A percentile compares a stretch with the other conserved stretches of the same genome.
Evolutionary conservation across 1,284 basidiomycete genomes (phyloP).

Genomic region (Pholiota adiposa): DNA sequence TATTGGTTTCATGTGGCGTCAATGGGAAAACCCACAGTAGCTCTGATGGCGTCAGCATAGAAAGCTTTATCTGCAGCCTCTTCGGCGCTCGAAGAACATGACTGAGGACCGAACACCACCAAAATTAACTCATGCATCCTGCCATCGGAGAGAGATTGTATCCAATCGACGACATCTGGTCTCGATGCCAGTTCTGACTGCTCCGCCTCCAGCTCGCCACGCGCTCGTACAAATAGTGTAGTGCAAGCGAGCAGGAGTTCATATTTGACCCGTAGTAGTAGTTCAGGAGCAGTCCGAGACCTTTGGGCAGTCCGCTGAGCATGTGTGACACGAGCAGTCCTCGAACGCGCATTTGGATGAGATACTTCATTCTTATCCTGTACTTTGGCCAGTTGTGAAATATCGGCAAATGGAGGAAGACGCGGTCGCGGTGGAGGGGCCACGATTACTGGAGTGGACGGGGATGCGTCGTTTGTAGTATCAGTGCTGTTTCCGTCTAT

Average conservation of each 20-base stretch:
- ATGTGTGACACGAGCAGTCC: not conserved
- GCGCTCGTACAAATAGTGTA: not conserved
- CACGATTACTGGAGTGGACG: not conserved
- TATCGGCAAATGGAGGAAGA: constrained; percentile 3
- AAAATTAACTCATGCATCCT: constrained; percentile 10
- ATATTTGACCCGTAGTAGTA: constrained; percentile 21
- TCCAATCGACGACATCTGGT: not conserved
- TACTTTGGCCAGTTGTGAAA: not conserved
- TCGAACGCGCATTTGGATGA: not conserved
- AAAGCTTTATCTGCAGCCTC: constrained; percentile 13
- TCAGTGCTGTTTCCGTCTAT: not conserved
- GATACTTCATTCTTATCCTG: not conserved
- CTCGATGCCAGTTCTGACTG: constrained; percentile 3
- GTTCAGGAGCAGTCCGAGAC: constrained; percentile 16
- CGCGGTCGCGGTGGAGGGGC: not conserved
- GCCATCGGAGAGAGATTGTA: constrained; percentile 7
- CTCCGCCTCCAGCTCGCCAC: not conserved
- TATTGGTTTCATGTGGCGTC: not conserved
- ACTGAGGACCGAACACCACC: constrained; percentile 11
- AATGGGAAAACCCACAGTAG: constrained; percentile 5
- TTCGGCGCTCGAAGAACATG: constrained; percentile 3
- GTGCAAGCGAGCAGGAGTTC: constrained; percentile 22
- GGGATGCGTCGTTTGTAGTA: not conserved
- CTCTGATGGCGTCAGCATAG: constrained; percentile 13
- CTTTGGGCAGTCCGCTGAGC: not conserved